Evolutionary conservation across 192 early-diverging fungal species (phyloP).

Genomic region (Dissophora globulifera): DNA sequence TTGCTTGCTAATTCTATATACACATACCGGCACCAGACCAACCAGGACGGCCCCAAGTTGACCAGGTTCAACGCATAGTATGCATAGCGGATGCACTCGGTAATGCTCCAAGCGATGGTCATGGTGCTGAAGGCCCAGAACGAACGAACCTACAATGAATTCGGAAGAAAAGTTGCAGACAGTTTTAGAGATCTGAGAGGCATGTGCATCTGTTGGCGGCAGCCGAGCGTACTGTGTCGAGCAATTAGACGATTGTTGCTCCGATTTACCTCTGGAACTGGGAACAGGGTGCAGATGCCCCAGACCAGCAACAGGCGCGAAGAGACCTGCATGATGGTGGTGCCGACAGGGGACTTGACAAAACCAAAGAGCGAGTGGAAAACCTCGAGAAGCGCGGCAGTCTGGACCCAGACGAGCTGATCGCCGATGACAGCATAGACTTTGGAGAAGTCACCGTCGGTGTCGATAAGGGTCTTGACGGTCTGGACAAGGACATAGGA

Average conservation of each 20-base stretch:
- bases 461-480: constrained; percentile 59
- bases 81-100: constrained; percentile 92
- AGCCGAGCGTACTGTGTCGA: not conserved
- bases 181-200: too few relatives aligned
- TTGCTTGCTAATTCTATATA: constrained; percentile 13
- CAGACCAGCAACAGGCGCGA: constrained; percentile 89
- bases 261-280: constrained; percentile 63
- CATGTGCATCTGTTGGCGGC: too few relatives aligned
- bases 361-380: constrained; percentile 65
- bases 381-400: constrained; percentile 86
- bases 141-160: constrained; percentile 60
- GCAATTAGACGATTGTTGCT: not conserved
- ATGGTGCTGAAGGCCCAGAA: constrained; percentile 81
- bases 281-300: constrained; percentile 78
- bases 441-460: constrained; percentile 64
- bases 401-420: constrained; percentile 79
- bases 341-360: constrained; percentile 83
- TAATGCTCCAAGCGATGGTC: constrained; percentile 91
- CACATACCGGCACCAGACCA: constrained; percentile 70
- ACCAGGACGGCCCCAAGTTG: constrained; percentile 61
- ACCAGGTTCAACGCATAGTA: constrained; percentile 85
- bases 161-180: not conserved
- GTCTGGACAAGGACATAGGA: constrained; percentile 71
- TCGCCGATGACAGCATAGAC: constrained; percentile 75
- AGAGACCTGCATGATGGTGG: constrained; percentile 87